Evolutionary conservation across 1,284 basidiomycete genomes (phyloP).

Genomic region (Agaricales sp.): DNA sequence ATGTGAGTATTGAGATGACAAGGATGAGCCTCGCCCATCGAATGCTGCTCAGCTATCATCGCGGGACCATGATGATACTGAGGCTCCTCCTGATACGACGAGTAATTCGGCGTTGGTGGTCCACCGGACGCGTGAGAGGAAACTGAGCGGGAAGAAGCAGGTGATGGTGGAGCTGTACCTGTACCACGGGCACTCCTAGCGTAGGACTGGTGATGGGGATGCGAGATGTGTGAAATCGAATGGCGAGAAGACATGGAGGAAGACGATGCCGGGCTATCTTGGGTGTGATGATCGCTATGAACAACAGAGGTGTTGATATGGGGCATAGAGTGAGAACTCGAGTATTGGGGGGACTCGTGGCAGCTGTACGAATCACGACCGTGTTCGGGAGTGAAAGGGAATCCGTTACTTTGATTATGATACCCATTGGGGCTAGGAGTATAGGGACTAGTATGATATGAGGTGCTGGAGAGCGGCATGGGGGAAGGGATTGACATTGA

Average conservation of each 20-base stretch:
- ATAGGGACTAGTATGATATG: constrained; percentile 16
- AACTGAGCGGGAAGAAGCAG: constrained; percentile 31
- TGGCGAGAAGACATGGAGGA: constrained; percentile 26
- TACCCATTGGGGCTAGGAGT: constrained; percentile 18
- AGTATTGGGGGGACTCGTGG: background rate
- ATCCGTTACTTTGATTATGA: background rate
- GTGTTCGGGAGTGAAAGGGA: background rate
- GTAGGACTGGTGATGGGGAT: constrained; percentile 18
- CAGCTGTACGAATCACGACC: background rate
- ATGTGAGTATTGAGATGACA: constrained; percentile 20
- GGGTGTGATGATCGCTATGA: constrained; percentile 18
- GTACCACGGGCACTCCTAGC: constrained; percentile 10
- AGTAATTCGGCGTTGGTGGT: constrained; percentile 37
- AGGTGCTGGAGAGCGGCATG: constrained; percentile 20
- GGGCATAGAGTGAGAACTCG: constrained; percentile 11
- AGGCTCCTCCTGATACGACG: constrained; percentile 32
- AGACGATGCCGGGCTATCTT: constrained; percentile 20
- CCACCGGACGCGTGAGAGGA: constrained; percentile 36
- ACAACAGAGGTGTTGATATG: constrained; percentile 16
- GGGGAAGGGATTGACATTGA: constrained; percentile 18
- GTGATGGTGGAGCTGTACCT: constrained; percentile 22
- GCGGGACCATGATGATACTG: constrained; percentile 22
- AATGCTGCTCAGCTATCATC: constrained; percentile 18
- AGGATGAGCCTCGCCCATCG: constrained; percentile 18
- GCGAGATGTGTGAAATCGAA: constrained; percentile 35